Evolutionary conservation across 2,329 filamentous ascomycete species (phyloP), one percentile per base, ranked within the genome.

Genomic region (Blumeria hordei): DNA sequence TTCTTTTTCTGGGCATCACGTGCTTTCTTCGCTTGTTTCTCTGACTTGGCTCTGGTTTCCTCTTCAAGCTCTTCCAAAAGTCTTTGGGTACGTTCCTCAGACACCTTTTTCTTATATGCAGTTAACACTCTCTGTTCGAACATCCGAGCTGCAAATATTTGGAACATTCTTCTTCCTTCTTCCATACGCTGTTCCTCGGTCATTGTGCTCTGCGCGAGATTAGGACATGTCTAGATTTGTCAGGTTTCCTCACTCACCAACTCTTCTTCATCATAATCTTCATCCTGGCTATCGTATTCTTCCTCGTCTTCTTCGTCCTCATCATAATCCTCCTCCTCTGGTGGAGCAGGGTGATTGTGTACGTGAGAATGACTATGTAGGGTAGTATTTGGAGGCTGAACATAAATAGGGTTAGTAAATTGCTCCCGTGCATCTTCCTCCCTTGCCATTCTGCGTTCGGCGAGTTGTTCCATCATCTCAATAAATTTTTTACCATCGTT

Each of bases 401-500:
- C 69, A 56, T 74, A 77, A 65, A 74, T 74, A 55, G 81, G 73
- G 65, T 80, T 74, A 63, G 78, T 78, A 61, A 62, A 65, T 62
- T 77, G 73, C 60, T 78, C 74, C 58, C 81, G 80, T 53, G 86
- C 85, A 66, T 95, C 88, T 70, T 92, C 88, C 71, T 96, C 90
- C 62, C 92, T 83, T 65, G 88, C 86, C 90, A 98, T 95, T 63
- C 92, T 80, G 63, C 90, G 85, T 71, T 98, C 92, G 39, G 92
- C 92, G 63, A 98, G 77, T 71, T 96, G 90, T 69, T 98, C 92
- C 92, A 98, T 98, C 92, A 98, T 98, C 68, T 98, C 92, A 69
- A 98, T 98, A 71, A 98, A 98, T 66, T 94, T 94, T 69, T 94
- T 94, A 64, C 92, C 92, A 69, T 98, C 92, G 69, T 98, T 98